Evolutionary conservation across 805 yeast genomes (phyloP), one percentile per base, ranked within the genome.

Genomic region (Wickerhamomyces queroliae): DNA sequence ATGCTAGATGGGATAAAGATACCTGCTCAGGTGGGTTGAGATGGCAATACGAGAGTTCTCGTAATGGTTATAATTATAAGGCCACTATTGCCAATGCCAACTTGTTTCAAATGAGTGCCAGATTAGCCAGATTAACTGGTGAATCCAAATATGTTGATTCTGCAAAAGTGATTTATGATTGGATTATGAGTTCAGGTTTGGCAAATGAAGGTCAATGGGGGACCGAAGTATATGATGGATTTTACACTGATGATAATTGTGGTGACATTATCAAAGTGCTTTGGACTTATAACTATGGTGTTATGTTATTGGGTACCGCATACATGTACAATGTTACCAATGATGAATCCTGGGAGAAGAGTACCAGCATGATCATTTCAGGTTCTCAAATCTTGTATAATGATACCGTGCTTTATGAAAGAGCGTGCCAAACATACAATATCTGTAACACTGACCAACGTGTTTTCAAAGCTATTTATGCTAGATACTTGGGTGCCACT

Each of bases 271-370:
- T 79, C 25, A 60, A 66, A 37, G 74, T 68, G 28, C 78, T 80
- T 56, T 87, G 95, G 95, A 70, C 89, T n/a, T 87, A 87, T 61
- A 87, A 86, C 60, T 83, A 80, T 46, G 95, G 91, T 2, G 68
- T 83, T 38, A 60, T 83, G 64, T 52, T 86, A 51, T 70, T 83
- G 6, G 95, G 95, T 4, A 67, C 80, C 47, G 93, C 95, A 2
- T 81, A 72, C 55, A 58, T 87, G 59, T 84, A 79, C 62, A 74
- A 81, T 54, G 68, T 70, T 51, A 87, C 95, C 4, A 67, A 65
- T 35, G 82, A 82, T 43, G 66, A 66, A n/a, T 61, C 59, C 22
- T 86, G 95, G 95, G 18, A 35, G 9, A 27, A 39, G 9, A 37
- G 47, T 12, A 37, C 46, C 5, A 45, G 45, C 3, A 24, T 33